Base-by-base conservation (phyloP, 169 alveolate genomes). In the Amoebophrya sp. region DNA sequence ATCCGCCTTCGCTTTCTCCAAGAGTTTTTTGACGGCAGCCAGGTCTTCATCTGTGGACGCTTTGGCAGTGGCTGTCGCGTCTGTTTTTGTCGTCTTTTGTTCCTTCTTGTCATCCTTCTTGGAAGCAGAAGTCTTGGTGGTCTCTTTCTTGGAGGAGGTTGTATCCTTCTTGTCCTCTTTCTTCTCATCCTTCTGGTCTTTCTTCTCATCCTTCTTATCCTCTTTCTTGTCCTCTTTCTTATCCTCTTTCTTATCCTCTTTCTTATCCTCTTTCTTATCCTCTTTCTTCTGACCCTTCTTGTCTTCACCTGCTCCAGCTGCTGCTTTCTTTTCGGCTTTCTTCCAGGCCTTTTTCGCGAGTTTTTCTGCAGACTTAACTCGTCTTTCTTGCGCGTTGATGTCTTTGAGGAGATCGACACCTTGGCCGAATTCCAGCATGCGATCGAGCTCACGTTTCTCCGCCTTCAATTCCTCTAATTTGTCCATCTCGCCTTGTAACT, bases 361-460 rank as follows among this genome's bases (percentile, higher is more conserved):
- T 36, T 65, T 65, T 36, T 65, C 83, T 10, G 83, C 83, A 18
- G 83, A 1, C 33, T 65, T 65, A 10, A 65, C 83, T 0, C 83
- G 83, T 65, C 83, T 29, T 36, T 65, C 83, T 6, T 26, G 83
- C 36, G 83, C 83, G 26, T 65, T 65, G 83, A 65, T 65, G 33
- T 65, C 83, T 36, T 65, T 65, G 39, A 65, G 39, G 33, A 65
- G 83, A 29, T 65, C 83, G 83, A 36, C 18, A 26, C 38, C 83
- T 6, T 65, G 83, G 83, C 83, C 83, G 83, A 65, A 65, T 65
- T 65, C 83, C 33, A 65, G 83, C 83, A 26, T 29, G 2, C 83
- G 83, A 18, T 65, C 83, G 83, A 65, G 83, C 38, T 65, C 83
- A 18, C 83, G 83, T 26, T 65, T 65, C 83, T 65, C 83, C n/a